Percentiles rank a stretch among this genome's conserved stretches.
Conservation (phyloP, 495 filamentous ascomycete species). For the Pyrenula aspistea region DNA sequence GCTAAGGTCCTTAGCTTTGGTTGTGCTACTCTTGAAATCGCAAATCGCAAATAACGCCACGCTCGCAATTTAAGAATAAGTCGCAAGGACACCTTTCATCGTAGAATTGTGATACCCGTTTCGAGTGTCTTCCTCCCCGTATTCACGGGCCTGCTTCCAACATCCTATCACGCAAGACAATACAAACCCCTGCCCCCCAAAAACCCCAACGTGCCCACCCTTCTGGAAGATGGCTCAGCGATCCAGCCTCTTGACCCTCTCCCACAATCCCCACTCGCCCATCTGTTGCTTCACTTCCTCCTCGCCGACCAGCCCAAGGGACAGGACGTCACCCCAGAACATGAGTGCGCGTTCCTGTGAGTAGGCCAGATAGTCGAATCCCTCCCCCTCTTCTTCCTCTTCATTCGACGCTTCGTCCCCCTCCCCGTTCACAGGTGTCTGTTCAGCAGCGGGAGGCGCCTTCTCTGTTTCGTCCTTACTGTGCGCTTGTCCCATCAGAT, state of each 20-base stretch:
- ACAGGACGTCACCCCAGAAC: constrained; percentile 82
- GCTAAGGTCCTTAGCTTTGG: too few relatives aligned
- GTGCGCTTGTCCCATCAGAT: not conserved
- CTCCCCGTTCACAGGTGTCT: constrained; percentile 7
- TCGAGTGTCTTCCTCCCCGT: too few relatives aligned
- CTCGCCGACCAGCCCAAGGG: constrained; percentile 52
- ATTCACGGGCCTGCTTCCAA: too few relatives aligned
- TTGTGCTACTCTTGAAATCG: too few relatives aligned
- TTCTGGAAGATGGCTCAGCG: too few relatives aligned
- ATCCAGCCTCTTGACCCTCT: not conserved
- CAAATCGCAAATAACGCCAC: too few relatives aligned
- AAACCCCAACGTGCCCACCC: too few relatives aligned
- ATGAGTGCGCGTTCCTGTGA: constrained; percentile 82
- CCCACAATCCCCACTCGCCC: not conserved
- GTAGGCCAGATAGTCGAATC: constrained; percentile 87
- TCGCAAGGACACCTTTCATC: too few relatives aligned
- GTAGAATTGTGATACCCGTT: too few relatives aligned
- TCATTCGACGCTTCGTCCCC: constrained; percentile 3
- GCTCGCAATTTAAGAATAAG: too few relatives aligned
- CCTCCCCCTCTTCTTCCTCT: constrained; percentile 31
- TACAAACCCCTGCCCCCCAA: too few relatives aligned
- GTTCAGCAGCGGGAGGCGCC: not conserved
- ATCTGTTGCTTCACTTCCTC: constrained; percentile 44
- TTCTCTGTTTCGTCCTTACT: not conserved
- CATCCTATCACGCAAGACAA: too few relatives aligned